Conservation (phyloP, 2,329 filamentous ascomycete species). For the Claviceps capensis region DNA sequence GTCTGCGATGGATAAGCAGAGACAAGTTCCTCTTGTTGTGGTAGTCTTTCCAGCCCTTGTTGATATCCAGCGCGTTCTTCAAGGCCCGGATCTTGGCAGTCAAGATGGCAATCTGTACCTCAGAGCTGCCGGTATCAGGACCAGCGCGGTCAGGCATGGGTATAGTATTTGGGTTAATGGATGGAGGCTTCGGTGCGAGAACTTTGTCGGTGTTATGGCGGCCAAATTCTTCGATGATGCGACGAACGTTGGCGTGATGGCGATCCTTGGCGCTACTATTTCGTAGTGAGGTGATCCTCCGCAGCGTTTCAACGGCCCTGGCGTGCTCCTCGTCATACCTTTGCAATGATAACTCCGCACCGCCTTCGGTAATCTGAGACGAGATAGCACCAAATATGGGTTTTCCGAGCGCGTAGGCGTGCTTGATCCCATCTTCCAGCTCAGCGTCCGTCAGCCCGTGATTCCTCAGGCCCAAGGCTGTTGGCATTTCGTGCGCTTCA, state of each 20-base stretch:
- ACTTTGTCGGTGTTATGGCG: constrained; percentile 72
- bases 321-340: constrained; percentile 43
- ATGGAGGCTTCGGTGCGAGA: constrained; percentile 48
- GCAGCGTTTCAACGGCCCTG: constrained; percentile 61
- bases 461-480: constrained; percentile 49
- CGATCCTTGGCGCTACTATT: constrained; percentile 69
- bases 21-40: constrained; percentile 86
- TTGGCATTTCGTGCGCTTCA: constrained; percentile 29
- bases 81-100: constrained; percentile 85
- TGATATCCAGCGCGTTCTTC: constrained; percentile 53
- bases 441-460: constrained; percentile 59
- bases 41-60: constrained; percentile 69
- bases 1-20: constrained; percentile 72
- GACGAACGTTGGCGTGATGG: constrained; percentile 67
- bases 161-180: constrained; percentile 25
- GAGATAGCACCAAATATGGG: constrained; percentile 30
- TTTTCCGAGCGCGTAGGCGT: constrained; percentile 54
- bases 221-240: constrained; percentile 78
- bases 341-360: constrained; percentile 21
- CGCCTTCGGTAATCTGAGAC: constrained; percentile 26
- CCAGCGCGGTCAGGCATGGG: constrained; percentile 50
- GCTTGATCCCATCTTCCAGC: constrained; percentile 49
- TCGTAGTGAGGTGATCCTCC: constrained; percentile 62
- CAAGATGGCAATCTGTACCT: constrained; percentile 94
- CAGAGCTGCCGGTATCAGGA: constrained; percentile 83